Percentiles rank a stretch among this genome's conserved stretches.
These are phyloP conservation scores for Podila minutissima DNA, from an alignment of 192 early-diverging fungal genomes.

Conservation along the genomic window DNA sequence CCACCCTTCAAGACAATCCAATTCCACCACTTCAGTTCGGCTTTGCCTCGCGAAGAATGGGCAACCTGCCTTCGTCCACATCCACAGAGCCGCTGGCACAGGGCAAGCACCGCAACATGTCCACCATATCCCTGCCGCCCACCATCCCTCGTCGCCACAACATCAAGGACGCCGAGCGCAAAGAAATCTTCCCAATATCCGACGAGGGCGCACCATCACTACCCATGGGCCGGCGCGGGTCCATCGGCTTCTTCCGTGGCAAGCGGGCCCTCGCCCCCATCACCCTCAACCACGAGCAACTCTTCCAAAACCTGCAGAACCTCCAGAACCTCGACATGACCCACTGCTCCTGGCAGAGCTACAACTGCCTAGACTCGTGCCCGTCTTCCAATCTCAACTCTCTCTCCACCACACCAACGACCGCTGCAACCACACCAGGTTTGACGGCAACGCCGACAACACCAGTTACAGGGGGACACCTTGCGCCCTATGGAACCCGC, in stretches of 20 bases:
- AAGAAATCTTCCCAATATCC: slow-evolving; percentile 53
- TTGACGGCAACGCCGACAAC: slow-evolving; percentile 44
- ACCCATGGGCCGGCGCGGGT: slow-evolving; percentile 18
- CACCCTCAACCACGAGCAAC: slow-evolving; percentile 33
- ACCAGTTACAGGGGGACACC: slow-evolving; percentile 7
- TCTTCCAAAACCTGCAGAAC: slow-evolving; percentile 47
- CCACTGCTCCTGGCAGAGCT: slow-evolving; percentile 32
- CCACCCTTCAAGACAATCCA: slow-evolving; percentile 4
- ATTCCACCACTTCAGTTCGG: slow-evolving; percentile 4
- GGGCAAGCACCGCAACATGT: slow-evolving; percentile 45
- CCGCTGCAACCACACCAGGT: slow-evolving; percentile 29
- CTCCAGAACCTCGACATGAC: slow-evolving; percentile 37
- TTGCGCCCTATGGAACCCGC: neutral
- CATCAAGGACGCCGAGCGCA: slow-evolving; percentile 44
- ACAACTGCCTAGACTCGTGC: slow-evolving; percentile 33
- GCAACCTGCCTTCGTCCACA: slow-evolving; percentile 52
- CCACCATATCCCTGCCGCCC: slow-evolving; percentile 43
- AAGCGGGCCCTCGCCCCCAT: slow-evolving; percentile 30
- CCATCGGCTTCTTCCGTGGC: slow-evolving; percentile 49
- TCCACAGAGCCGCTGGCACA: slow-evolving; percentile 48
- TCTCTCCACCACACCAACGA: slow-evolving; percentile 43
- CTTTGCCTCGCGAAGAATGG: slow-evolving; percentile 26
- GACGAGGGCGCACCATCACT: slow-evolving; percentile 37
- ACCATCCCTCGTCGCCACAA: slow-evolving; percentile 50
- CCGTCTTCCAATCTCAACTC: slow-evolving; percentile 33